Percentiles rank a stretch among this genome's conserved stretches.
phyloP scores from a whole-genome alignment of 768 basidiomycete species.

The Collybiopsis confluens region DNA sequence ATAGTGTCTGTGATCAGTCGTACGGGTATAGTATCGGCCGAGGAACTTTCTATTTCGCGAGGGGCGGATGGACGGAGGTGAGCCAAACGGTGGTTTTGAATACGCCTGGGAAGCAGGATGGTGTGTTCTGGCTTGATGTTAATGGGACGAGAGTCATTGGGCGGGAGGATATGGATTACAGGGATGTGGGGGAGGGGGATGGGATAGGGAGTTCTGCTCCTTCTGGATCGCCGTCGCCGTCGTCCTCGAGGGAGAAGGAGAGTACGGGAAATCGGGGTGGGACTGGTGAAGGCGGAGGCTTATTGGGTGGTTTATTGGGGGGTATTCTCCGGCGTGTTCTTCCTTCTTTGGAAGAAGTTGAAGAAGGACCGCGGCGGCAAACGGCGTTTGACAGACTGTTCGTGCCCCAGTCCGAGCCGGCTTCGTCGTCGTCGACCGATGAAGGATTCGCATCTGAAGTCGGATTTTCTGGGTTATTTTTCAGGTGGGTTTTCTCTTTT shows the following conservation, averaged over 20 bases:
- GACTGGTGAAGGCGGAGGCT: no score
- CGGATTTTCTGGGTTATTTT: conserved; percentile 60
- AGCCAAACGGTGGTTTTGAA: conserved; percentile 70
- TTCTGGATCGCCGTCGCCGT: background rate
- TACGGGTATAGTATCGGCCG: conserved; percentile 78
- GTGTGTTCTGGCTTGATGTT: conserved; percentile 60
- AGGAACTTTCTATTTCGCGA: conserved; percentile 59
- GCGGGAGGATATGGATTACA: conserved; percentile 59
- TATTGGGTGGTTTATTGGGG: no score
- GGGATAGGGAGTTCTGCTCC: background rate
- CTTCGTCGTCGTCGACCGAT: background rate
- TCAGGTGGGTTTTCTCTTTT: conserved; percentile 46
- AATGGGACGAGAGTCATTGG: conserved; percentile 52
- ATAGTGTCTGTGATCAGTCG: conserved; percentile 55
- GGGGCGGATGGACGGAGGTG: conserved; percentile 69
- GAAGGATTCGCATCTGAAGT: background rate
- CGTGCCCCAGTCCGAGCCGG: background rate
- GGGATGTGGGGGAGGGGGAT: conserved; percentile 27
- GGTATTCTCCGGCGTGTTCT: no score
- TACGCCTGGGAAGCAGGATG: conserved; percentile 68
- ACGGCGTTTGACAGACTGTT: no score
- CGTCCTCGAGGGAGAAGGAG: background rate
- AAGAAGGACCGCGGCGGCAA: no score
- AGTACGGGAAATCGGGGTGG: background rate
- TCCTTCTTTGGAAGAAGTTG: background rate